Percentiles rank a stretch among this genome's conserved stretches.
Evolutionary conservation across 1,284 basidiomycete species (phyloP).

Genomic region (Violaceomyces palustris): DNA sequence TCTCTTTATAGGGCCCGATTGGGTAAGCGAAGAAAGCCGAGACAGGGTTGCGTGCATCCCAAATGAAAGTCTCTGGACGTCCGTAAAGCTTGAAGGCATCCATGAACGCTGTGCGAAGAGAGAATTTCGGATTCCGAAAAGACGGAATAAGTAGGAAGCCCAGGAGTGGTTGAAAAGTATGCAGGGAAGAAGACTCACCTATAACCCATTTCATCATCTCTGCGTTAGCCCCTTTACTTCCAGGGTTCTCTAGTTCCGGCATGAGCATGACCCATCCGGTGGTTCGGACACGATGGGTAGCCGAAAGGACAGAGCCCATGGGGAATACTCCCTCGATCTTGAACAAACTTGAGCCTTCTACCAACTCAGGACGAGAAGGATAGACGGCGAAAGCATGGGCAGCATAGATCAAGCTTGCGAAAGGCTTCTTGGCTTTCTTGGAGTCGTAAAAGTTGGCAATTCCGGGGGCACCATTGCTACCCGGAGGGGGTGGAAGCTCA

Average conservation of each 20-base stretch:
- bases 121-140: no score
- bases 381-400: constrained; percentile 49
- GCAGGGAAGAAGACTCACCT: constrained; percentile 59
- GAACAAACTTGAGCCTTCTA: constrained; percentile 49
- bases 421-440: constrained; percentile 49
- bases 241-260: constrained; percentile 58
- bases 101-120: constrained; percentile 41
- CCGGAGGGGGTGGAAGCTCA: constrained; percentile 40
- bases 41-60: constrained; percentile 56
- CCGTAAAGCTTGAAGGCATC: constrained; percentile 52
- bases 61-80: constrained; percentile 36
- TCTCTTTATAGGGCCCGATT: constrained; percentile 55
- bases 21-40: constrained; percentile 52
- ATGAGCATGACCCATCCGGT: constrained; percentile 54
- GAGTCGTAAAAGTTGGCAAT: constrained; percentile 48
- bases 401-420: constrained; percentile 45
- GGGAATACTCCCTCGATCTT: constrained; percentile 50
- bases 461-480: constrained; percentile 40
- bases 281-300: constrained; percentile 60
- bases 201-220: constrained; percentile 95
- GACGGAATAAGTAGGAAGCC: no score
- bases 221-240: constrained; percentile 61
- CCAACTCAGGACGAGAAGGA: constrained; percentile 48
- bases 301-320: constrained; percentile 50
- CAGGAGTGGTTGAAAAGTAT: no score